Conservation (phyloP, 495 filamentous ascomycete genomes). For the Tuber aestivum region DNA sequence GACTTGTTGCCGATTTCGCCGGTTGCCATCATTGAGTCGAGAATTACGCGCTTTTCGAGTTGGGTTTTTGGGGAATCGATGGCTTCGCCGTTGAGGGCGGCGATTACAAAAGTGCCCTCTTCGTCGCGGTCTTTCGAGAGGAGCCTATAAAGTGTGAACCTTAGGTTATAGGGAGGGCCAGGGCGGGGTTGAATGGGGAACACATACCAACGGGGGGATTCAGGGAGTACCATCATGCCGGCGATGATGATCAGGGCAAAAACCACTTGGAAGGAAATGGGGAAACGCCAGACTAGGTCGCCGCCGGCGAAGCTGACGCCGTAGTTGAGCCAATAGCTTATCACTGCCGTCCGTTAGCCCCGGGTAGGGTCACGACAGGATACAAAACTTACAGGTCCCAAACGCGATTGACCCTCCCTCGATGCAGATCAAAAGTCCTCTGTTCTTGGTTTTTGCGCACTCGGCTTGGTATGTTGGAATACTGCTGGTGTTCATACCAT, state of each 20-base stretch:
- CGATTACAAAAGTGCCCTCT: slow-evolving; percentile 63
- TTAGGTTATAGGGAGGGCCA: slow-evolving; percentile 6
- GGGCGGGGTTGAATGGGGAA: not conserved
- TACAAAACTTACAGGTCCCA: slow-evolving; percentile 48
- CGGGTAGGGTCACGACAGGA: not conserved
- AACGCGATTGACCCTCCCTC: slow-evolving; percentile 76
- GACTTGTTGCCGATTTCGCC: slow-evolving; percentile 54
- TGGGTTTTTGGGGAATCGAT: slow-evolving; percentile 50
- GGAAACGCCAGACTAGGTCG: slow-evolving; percentile 69
- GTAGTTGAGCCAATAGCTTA: slow-evolving; percentile 81
- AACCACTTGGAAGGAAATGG: slow-evolving; percentile 73
- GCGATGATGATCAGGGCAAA: slow-evolving; percentile 62
- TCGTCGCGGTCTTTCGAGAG: slow-evolving; percentile 60
- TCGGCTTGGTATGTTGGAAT: slow-evolving; percentile 74
- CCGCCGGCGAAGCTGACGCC: slow-evolving; percentile 62
- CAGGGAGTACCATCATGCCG: slow-evolving; percentile 62
- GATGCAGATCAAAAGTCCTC: slow-evolving; percentile 77
- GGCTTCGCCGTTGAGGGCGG: slow-evolving; percentile 59
- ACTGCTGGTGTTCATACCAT: slow-evolving; percentile 71
- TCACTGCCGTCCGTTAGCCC: slow-evolving; percentile 45
- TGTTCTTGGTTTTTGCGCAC: slow-evolving; percentile 62
- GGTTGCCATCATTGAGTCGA: slow-evolving; percentile 61
- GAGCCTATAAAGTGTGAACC: slow-evolving; percentile 44
- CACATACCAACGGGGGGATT: slow-evolving; percentile 63
- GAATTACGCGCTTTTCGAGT: slow-evolving; percentile 57